Percentiles rank a stretch among this genome's conserved stretches.
Evolutionary conservation across 768 basidiomycete genomes (phyloP).

Genomic region (Rhodotorula toruloides): DNA sequence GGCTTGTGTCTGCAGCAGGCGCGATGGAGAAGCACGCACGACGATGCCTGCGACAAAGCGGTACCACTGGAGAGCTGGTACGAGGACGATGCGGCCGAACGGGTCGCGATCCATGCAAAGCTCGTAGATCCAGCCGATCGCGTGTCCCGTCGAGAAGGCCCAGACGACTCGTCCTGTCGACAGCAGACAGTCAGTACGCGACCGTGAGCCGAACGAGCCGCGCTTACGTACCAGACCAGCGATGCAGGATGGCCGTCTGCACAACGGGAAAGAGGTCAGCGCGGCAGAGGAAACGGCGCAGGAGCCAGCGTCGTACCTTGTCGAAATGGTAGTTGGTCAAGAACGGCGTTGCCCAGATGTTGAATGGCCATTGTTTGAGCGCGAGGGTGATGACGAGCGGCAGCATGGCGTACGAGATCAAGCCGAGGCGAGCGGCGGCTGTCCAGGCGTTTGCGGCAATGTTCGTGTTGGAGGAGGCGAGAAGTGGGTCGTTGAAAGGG

Average conservation of each 20-base stretch:
- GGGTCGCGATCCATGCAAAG: conserved; percentile 53
- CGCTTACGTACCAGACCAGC: conserved; percentile 52
- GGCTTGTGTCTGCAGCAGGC: neutral
- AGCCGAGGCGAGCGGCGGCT: conserved; percentile 60
- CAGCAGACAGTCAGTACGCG: neutral
- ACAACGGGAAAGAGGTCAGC: neutral
- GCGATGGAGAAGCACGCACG: conserved; percentile 38
- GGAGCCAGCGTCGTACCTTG: conserved; percentile 47
- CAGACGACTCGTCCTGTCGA: conserved; percentile 60
- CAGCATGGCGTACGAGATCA: conserved; percentile 66
- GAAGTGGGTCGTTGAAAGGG: conserved; percentile 45
- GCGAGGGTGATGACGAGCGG: conserved; percentile 67
- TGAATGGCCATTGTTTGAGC: conserved; percentile 65
- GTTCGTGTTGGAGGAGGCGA: conserved; percentile 55
- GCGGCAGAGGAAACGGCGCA: neutral
- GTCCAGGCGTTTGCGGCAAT: conserved; percentile 70
- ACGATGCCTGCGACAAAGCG: conserved; percentile 63
- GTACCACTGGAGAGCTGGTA: conserved; percentile 57
- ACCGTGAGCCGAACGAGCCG: neutral
- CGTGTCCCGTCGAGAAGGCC: conserved; percentile 59
- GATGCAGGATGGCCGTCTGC: conserved; percentile 60
- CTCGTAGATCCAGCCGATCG: conserved; percentile 65
- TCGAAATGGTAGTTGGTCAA: conserved; percentile 66
- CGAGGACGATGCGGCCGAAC: conserved; percentile 45
- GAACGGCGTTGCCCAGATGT: conserved; percentile 61